These are phyloP conservation scores for Cantharellus cinnabarinus DNA, from an alignment of 768 basidiomycete genomes.

Conservation along the genomic window DNA sequence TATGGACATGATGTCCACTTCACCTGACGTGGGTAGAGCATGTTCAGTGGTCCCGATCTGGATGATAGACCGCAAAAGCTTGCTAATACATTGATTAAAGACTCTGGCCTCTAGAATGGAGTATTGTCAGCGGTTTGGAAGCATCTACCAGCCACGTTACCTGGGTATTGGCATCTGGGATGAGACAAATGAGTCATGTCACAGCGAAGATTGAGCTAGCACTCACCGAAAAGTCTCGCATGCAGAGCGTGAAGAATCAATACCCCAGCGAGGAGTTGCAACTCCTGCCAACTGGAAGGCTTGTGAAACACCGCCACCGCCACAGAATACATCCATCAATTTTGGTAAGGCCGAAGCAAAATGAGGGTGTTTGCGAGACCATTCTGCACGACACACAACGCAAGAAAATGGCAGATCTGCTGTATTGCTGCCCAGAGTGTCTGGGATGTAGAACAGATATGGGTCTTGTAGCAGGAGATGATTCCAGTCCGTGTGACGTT, in stretches of 20 bases:
- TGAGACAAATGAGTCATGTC: not conserved
- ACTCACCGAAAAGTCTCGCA: slow-evolving; percentile 40
- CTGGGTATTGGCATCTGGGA: not conserved
- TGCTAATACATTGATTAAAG: slow-evolving; percentile 49
- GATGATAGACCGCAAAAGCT: slow-evolving; percentile 12
- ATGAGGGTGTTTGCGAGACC: not conserved
- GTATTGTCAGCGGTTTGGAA: slow-evolving; percentile 28
- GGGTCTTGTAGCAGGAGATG: not conserved
- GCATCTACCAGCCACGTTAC: not conserved
- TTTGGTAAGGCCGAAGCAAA: not conserved
- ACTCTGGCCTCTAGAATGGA: slow-evolving; percentile 23
- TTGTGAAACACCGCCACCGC: slow-evolving; percentile 5
- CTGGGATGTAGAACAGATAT: not conserved
- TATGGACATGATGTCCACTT: slow-evolving; percentile 40
- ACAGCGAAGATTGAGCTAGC: not conserved
- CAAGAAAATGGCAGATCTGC: not conserved
- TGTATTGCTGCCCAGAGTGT: not conserved
- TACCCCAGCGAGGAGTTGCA: slow-evolving; percentile 7
- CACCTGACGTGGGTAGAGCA: slow-evolving; percentile 23
- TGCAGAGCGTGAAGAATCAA: slow-evolving; percentile 63
- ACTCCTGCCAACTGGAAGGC: slow-evolving; percentile 1
- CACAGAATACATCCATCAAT: slow-evolving; percentile 7
- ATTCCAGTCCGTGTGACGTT: too few relatives aligned
- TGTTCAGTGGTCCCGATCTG: not conserved
- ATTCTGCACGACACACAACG: not conserved